A percentile compares a stretch with the other conserved stretches of the same genome.
Conservation (phyloP, 768 basidiomycete genomes). For the Leccinellum rugosiceps region DNA sequence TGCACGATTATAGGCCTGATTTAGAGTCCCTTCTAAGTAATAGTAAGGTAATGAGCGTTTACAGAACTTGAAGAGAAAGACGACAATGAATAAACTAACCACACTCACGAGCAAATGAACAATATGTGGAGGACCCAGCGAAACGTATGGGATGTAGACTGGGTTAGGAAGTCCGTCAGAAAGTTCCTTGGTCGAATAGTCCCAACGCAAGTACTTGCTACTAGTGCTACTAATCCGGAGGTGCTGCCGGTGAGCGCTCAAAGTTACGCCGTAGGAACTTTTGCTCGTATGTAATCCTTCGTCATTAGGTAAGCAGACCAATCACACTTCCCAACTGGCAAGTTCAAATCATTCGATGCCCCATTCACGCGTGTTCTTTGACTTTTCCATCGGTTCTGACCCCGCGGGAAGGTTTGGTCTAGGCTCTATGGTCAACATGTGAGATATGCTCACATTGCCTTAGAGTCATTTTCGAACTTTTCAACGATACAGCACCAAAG, state of each 20-base stretch:
- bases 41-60: constrained; percentile 1
- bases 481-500: constrained; percentile 67
- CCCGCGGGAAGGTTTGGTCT: constrained; percentile 52
- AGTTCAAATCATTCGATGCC: constrained; percentile 36
- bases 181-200: not conserved
- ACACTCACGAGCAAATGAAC: not conserved
- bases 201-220: not conserved
- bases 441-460: constrained; percentile 8
- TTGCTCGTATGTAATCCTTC: not conserved
- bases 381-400: constrained; percentile 51
- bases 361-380: constrained; percentile 65
- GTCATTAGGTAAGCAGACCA: constrained; percentile 14
- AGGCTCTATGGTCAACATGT: not conserved
- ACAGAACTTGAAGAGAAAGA: not conserved
- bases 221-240: not conserved
- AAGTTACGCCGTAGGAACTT: not conserved
- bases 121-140: not conserved
- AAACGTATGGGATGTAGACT: not conserved
- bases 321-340: not conserved
- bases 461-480: constrained; percentile 76
- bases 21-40: constrained; percentile 2
- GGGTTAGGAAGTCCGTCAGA: not conserved
- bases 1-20: constrained; percentile 4
- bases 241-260: not conserved
- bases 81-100: constrained; percentile 3